phyloP scores from a whole-genome alignment of 768 basidiomycete genomes.

The Russula foetens region DNA sequence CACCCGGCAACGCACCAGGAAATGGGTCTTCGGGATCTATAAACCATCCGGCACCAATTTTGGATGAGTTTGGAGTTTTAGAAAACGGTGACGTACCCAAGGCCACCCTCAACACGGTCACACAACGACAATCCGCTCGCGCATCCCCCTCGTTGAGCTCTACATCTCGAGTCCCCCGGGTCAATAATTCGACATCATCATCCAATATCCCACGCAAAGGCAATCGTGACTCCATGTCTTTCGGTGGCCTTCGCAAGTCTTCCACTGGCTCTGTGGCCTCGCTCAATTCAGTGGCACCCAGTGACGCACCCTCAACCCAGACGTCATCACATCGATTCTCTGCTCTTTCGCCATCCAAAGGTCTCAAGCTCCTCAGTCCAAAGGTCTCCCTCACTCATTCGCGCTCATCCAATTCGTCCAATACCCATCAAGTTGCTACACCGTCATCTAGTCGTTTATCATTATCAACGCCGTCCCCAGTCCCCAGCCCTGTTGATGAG shows the following conservation, averaged over 20 bases:
- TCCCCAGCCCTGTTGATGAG: constrained; percentile 68
- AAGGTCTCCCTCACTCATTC: constrained; percentile 59
- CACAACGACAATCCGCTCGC: constrained; percentile 50
- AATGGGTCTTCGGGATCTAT: constrained; percentile 16
- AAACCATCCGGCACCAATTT: constrained; percentile 18
- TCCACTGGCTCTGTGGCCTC: constrained; percentile 78
- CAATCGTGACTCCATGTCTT: constrained; percentile 74
- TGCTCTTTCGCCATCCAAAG: constrained; percentile 77
- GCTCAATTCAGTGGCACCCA: constrained; percentile 43
- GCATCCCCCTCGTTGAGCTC: constrained; percentile 52
- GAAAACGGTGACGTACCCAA: constrained; percentile 48
- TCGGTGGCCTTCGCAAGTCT: constrained; percentile 69
- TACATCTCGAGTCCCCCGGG: constrained; percentile 55
- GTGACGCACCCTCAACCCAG: constrained; percentile 22
- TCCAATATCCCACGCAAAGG: constrained; percentile 50
- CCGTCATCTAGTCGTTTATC: constrained; percentile 70
- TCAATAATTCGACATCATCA: constrained; percentile 38
- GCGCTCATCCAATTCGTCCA: constrained; percentile 46
- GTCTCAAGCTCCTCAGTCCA: constrained; percentile 72
- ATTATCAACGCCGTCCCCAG: constrained; percentile 79
- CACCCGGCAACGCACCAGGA: constrained; percentile 31
- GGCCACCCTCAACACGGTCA: constrained; percentile 35
- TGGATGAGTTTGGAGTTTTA: constrained; percentile 78
- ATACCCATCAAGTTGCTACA: constrained; percentile 45
- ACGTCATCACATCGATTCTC: constrained; percentile 59